phyloP scores from a whole-genome alignment of 2,329 filamentous ascomycete genomes.

The Aureobasidium leucospermi region DNA sequence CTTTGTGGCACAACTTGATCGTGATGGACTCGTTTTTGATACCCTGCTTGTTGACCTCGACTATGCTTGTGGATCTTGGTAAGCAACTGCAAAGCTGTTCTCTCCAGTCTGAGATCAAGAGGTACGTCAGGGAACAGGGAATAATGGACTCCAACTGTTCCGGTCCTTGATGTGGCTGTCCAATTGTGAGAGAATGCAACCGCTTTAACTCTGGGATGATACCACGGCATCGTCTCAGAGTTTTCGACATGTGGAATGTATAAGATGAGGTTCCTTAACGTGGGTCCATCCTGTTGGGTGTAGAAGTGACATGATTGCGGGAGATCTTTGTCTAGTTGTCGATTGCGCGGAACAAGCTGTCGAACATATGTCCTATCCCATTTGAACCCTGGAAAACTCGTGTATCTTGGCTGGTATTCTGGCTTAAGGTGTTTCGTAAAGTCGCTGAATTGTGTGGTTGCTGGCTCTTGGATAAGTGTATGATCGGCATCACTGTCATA shows the following conservation, averaged over 20 bases:
- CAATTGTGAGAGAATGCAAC: slow-evolving; percentile 65
- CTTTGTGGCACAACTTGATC: slow-evolving; percentile 73
- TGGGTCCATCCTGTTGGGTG: slow-evolving; percentile 22
- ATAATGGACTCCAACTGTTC: slow-evolving; percentile 46
- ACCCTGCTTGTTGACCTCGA: slow-evolving; percentile 55
- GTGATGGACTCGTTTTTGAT: slow-evolving; percentile 76
- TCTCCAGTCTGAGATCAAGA: slow-evolving; percentile 37
- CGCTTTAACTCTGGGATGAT: slow-evolving; percentile 70
- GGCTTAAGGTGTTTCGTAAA: slow-evolving; percentile 43
- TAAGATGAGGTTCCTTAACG: slow-evolving; percentile 53
- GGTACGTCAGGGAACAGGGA: slow-evolving; percentile 33
- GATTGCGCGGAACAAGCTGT: slow-evolving; percentile 74
- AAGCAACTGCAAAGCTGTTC: slow-evolving; percentile 63
- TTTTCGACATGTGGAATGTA: slow-evolving; percentile 67
- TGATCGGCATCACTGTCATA: slow-evolving; percentile 42
- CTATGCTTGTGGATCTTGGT: slow-evolving; percentile 67
- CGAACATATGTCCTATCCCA: slow-evolving; percentile 63
- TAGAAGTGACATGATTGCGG: slow-evolving; percentile 77
- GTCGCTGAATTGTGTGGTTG: slow-evolving; percentile 27
- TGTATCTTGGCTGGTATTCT: slow-evolving; percentile 27
- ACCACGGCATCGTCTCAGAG: slow-evolving; percentile 67
- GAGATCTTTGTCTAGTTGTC: slow-evolving; percentile 63
- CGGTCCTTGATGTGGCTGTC: slow-evolving; percentile 16
- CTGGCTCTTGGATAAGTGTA: slow-evolving; percentile 13
- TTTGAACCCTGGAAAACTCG: slow-evolving; percentile 25